Evolutionary conservation across 305 asterid genomes (phyloP).

Genomic region (Caryopteris hybrid): DNA sequence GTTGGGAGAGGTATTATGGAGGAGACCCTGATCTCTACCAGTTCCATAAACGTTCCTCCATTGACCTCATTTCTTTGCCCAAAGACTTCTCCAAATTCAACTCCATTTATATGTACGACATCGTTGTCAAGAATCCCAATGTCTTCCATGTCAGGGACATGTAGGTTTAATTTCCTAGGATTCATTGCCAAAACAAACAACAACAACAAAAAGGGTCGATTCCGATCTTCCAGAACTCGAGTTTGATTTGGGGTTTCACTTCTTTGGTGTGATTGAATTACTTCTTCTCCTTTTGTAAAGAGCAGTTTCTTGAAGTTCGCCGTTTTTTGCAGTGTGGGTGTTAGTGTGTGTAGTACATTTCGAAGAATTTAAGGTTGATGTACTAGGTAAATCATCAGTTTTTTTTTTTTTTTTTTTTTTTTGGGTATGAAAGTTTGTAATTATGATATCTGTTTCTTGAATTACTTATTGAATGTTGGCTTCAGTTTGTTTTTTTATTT

Average conservation of each 20-base stretch:
- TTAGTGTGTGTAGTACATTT: too few species aligned
- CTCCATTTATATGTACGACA: conserved; percentile 81
- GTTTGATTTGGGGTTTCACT: background rate
- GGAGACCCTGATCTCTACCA: conserved; percentile 68
- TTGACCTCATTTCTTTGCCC: conserved; percentile 81
- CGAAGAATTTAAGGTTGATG: background rate
- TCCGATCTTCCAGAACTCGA: background rate
- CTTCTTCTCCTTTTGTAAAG: background rate
- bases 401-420: background rate
- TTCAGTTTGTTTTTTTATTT: too few species aligned
- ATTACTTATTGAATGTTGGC: background rate
- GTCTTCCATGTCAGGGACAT: conserved; percentile 75
- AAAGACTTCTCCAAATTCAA: conserved; percentile 63
- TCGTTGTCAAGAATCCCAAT: conserved; percentile 83
- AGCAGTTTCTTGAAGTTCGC: background rate
- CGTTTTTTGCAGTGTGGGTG: too few species aligned
- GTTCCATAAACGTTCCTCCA: conserved; percentile 73
- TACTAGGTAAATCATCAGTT: background rate
- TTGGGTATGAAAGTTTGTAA: background rate
- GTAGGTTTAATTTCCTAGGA: background rate
- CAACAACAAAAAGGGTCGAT: too few species aligned
- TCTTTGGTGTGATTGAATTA: background rate
- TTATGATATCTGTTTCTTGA: too few species aligned
- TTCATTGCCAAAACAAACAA: too few species aligned
- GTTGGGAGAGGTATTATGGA: conserved; percentile 81